Percentiles rank a stretch among this genome's conserved stretches.
Evolutionary conservation across 108 stramenopile species (phyloP).

Genomic region (Skeletonema costatum): DNA sequence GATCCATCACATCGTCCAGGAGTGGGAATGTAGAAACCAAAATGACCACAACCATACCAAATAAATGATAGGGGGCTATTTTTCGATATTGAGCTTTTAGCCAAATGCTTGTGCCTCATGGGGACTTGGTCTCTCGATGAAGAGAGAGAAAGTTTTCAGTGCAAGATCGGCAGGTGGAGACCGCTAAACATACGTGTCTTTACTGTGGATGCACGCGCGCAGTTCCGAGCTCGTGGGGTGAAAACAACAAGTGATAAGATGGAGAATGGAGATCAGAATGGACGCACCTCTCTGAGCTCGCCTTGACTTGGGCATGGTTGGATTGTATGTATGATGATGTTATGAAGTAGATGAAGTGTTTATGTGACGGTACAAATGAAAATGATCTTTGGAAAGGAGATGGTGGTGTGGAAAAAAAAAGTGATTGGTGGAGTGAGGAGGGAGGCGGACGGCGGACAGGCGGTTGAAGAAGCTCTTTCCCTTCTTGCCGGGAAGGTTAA

Average conservation of each 20-base stretch:
- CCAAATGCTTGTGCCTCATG: slow-evolving; percentile 39
- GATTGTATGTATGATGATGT: background rate
- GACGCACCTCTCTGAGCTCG: slow-evolving; percentile 35
- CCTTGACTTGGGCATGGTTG: slow-evolving; percentile 37
- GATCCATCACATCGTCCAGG: slow-evolving; percentile 22
- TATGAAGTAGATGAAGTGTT: background rate
- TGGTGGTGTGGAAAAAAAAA: too few species aligned
- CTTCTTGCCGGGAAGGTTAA: too few species aligned
- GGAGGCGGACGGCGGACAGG: too few species aligned
- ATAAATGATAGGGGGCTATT: slow-evolving; percentile 4
- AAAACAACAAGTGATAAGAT: background rate
- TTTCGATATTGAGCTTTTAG: slow-evolving; percentile 39
- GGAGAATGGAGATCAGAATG: background rate
- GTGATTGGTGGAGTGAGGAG: too few species aligned
- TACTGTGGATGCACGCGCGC: slow-evolving; percentile 13
- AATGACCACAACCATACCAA: slow-evolving; percentile 11
- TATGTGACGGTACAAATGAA: too few species aligned
- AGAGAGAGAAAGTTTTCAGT: slow-evolving; percentile 16
- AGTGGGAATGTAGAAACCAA: slow-evolving; percentile 44
- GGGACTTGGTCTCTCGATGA: slow-evolving; percentile 9
- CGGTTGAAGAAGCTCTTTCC: too few species aligned
- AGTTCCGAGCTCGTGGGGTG: background rate
- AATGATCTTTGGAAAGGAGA: background rate
- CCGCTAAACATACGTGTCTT: slow-evolving; percentile 19
- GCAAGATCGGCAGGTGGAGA: slow-evolving; percentile 30